Evolutionary conservation across 345 rosid species (phyloP), one percentile per base, ranked within the genome.

Genomic region (Lepidium didymum): DNA sequence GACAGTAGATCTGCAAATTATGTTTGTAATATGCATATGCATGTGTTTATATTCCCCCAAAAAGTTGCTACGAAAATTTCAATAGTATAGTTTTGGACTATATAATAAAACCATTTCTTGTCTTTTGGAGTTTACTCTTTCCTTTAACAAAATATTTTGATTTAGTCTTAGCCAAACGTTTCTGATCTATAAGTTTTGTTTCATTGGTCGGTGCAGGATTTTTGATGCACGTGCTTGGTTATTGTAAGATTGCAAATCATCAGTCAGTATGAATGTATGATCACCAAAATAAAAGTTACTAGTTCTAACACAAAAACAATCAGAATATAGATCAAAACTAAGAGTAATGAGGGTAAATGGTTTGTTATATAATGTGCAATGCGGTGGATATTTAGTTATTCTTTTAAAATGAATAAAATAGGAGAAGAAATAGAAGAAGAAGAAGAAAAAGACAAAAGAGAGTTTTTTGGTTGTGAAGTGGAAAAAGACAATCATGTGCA

Each of bases 401-500:
- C 10, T 5, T 21, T 2, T 31, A 14, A 34, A 51, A 46, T 55
- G 47, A 54, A 37, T 44, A 72, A 45, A 45, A 50, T 7, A 68
- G 33, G 6, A 44, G 25, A 52, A 60, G 60, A 33, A 58, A n/a
- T n/a, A n/a, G n/a, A n/a, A n/a, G 33, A 29, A 44, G 25, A 52
- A 60, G 60, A 33, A 58, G 21, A 73, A n/a, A 67, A 43, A 67
- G 69, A 74, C 73, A 73, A 68, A 68, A 53, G 45, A 16, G 53
- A 31, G 52, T 45, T 44, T 34, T 53, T 40, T 43, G 65, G 62
- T 19, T 68, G 58, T 29, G 50, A 67, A 25, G 56, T 54, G 46
- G 9, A 53, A 64, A 41, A 68, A 44, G 46, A 53, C 45, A 55
- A 44, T 23, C 69, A 74, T 75, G 74, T 75, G 74, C 74, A 62